These are phyloP conservation scores for Cyclotella atomus DNA, from an alignment of 108 stramenopile genomes.

Conservation along the genomic window DNA sequence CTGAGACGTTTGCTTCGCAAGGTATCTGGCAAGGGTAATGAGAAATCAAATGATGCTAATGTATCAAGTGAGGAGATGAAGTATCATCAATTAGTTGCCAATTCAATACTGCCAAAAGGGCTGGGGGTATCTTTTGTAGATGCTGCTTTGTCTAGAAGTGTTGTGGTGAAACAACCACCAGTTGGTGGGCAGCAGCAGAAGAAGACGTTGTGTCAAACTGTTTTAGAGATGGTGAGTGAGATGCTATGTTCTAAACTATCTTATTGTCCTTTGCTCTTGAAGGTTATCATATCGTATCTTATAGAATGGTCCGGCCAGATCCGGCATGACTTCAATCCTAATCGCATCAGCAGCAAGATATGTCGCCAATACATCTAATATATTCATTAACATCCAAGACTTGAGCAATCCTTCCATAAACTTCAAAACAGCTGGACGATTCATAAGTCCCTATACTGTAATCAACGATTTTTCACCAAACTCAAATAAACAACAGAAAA, in stretches of 20 bases:
- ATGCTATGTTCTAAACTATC: no score
- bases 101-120: conserved; percentile 45
- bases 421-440: neutral
- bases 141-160: conserved; percentile 19
- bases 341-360: conserved; percentile 47
- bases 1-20: conserved; percentile 34
- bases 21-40: conserved; percentile 17
- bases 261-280: no score
- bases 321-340: conserved; percentile 46
- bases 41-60: neutral
- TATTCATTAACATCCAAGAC: conserved; percentile 11
- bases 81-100: conserved; percentile 23
- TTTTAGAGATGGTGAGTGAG: conserved; percentile 44
- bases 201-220: conserved; percentile 20
- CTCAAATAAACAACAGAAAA: conserved; percentile 23
- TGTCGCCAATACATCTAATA: conserved; percentile 33
- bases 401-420: neutral
- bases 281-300: neutral
- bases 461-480: neutral
- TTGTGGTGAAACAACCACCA: neutral
- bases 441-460: neutral
- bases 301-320: conserved; percentile 42
- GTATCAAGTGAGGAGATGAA: conserved; percentile 13
- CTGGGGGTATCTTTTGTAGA: conserved; percentile 45
- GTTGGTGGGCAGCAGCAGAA: conserved; percentile 3